phyloP scores from a whole-genome alignment of 1,139 yeast genomes.

The Blastobotrys petasosporus region DNA sequence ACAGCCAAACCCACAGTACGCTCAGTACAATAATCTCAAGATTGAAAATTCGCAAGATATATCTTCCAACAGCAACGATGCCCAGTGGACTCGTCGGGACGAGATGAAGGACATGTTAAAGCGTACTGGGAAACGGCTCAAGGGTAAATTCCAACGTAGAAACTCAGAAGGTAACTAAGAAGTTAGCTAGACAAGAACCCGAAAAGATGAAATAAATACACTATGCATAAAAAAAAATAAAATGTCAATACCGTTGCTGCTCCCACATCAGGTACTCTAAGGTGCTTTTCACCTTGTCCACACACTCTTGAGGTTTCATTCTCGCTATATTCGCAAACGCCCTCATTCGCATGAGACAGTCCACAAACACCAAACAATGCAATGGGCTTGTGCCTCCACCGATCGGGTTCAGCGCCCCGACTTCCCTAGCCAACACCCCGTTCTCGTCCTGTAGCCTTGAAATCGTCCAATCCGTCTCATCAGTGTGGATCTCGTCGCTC shows the following conservation, averaged over 20 bases:
- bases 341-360: conserved; percentile 11
- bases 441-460: conserved; percentile 9
- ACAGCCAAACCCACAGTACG: no score
- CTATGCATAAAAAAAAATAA: neutral
- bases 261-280: conserved; percentile 13
- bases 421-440: conserved; percentile 18
- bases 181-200: no score
- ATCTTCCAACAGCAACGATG: no score
- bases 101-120: no score
- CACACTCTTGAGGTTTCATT: neutral
- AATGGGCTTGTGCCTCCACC: conserved; percentile 23
- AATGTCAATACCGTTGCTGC: conserved; percentile 2
- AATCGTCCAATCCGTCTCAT: neutral
- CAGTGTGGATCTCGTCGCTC: conserved; percentile 2
- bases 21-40: no score
- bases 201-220: neutral
- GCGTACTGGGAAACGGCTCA: no score
- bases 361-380: conserved; percentile 18
- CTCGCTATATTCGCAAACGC: conserved; percentile 13
- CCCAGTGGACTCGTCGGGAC: no score
- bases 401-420: conserved; percentile 23
- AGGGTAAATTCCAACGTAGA: no score
- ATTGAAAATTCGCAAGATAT: no score
- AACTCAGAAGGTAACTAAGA: no score
- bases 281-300: conserved; percentile 9